phyloP scores from a whole-genome alignment of 176 grass and related monocot genomes.

The Carex cristatella region DNA sequence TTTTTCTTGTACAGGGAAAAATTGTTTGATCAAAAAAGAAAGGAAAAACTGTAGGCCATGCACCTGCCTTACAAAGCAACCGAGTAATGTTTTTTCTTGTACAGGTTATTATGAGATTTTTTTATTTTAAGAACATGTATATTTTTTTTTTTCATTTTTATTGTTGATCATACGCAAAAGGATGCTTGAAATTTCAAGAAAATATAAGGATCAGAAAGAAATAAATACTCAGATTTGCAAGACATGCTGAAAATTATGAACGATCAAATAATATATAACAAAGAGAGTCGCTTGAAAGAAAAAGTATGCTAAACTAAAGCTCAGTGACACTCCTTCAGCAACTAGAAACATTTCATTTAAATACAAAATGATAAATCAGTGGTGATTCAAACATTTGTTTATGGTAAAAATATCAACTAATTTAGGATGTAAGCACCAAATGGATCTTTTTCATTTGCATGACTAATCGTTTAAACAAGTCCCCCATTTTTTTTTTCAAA shows the following conservation, averaged over 20 bases:
- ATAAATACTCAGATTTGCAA: not conserved
- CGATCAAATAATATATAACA: not conserved
- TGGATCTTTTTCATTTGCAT: not conserved
- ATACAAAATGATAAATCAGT: not conserved
- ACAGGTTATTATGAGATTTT: no score
- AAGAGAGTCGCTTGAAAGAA: not conserved
- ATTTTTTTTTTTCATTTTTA: not conserved
- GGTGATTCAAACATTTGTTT: not conserved
- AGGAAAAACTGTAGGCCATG: no score
- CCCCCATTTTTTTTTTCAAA: not conserved
- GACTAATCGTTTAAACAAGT: conserved; percentile 13
- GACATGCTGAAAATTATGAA: not conserved
- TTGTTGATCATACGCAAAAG: not conserved
- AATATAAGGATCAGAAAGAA: not conserved
- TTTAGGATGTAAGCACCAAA: not conserved
- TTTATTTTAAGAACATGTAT: not conserved
- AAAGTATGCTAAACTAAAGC: not conserved
- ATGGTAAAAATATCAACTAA: not conserved
- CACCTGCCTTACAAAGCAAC: no score
- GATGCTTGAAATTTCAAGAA: not conserved
- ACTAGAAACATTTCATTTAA: not conserved
- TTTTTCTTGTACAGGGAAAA: no score
- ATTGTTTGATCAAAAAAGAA: no score
- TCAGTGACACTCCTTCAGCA: not conserved
- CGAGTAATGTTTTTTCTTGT: no score